phyloP scores from a whole-genome alignment of 2,329 filamentous ascomycete species.

The Kalaharituber pfeilii region DNA sequence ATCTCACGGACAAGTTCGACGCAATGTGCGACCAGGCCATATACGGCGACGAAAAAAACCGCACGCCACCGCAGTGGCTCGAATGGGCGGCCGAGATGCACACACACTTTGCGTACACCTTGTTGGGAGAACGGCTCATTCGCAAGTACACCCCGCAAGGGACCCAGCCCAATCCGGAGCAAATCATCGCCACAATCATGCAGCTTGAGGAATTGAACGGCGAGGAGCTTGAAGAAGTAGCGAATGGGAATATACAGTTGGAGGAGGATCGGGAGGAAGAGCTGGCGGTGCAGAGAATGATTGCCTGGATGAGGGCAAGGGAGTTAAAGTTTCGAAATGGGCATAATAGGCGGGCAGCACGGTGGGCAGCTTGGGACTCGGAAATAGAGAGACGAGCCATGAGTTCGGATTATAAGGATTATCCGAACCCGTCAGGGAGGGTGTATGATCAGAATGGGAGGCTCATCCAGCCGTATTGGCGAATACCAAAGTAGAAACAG shows the following conservation, averaged over 20 bases:
- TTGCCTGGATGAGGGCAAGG: not conserved
- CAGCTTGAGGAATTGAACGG: not conserved
- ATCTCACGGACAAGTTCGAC: not conserved
- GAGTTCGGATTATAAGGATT: not conserved
- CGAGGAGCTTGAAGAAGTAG: not conserved
- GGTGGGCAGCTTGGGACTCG: not conserved
- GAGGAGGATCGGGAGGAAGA: not conserved
- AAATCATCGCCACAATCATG: not conserved
- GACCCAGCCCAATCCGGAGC: not conserved
- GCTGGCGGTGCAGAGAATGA: not conserved
- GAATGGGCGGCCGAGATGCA: not conserved
- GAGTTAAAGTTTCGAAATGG: not conserved
- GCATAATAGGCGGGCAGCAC: not conserved
- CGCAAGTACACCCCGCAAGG: not conserved
- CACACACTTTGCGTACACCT: not conserved
- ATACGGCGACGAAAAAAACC: not conserved
- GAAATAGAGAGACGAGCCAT: no score
- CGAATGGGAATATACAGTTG: no score
- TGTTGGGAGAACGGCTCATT: not conserved
- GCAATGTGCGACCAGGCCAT: not conserved
- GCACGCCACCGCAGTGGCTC: not conserved
- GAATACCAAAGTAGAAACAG: no score
- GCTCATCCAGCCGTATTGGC: no score
- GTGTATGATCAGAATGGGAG: not conserved
- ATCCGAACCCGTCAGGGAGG: not conserved